phyloP scores from a whole-genome alignment of 306 rosid genomes.

The Trichosanthes cucumerina region DNA sequence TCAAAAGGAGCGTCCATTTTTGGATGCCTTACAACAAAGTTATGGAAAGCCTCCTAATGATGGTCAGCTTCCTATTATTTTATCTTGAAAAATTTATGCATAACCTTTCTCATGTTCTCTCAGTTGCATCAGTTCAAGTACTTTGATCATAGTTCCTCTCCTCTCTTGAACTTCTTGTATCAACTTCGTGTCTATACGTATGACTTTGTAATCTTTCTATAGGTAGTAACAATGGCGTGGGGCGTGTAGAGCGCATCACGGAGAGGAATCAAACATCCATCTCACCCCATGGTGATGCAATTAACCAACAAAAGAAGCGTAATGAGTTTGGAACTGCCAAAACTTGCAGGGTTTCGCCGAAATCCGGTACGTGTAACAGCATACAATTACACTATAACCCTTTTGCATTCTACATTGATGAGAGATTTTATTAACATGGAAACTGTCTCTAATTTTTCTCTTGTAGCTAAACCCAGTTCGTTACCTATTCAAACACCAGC shows the following conservation, averaged over 20 bases:
- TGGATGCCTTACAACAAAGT: conserved; percentile 46
- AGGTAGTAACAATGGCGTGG: conserved; percentile 28
- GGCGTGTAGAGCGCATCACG: conserved; percentile 3
- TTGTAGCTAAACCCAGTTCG: conserved; percentile 42
- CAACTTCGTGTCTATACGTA: not conserved
- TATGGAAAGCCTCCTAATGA: conserved; percentile 44
- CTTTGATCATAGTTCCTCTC: not conserved
- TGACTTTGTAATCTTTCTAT: not conserved
- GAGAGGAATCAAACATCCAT: conserved; percentile 37
- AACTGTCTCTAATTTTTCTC: conserved; percentile 9
- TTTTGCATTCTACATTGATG: not conserved
- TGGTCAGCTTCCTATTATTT: conserved; percentile 34
- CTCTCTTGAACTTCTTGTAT: not conserved
- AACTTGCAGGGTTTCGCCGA: conserved; percentile 29
- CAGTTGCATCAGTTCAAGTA: not conserved
- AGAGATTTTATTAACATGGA: conserved; percentile 1
- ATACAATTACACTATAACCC: not conserved
- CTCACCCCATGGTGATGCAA: conserved; percentile 22
- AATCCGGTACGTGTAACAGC: conserved; percentile 28
- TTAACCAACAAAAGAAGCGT: conserved; percentile 29
- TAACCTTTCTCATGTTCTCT: not conserved
- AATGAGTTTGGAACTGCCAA: conserved; percentile 25
- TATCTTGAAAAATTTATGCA: conserved; percentile 3
- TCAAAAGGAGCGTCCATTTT: conserved; percentile 39
- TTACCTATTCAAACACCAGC: conserved; percentile 28